Evolutionary conservation across 1,284 basidiomycete genomes (phyloP), one percentile per base, ranked within the genome.

Genomic region (Bondarzewia mesenterica): DNA sequence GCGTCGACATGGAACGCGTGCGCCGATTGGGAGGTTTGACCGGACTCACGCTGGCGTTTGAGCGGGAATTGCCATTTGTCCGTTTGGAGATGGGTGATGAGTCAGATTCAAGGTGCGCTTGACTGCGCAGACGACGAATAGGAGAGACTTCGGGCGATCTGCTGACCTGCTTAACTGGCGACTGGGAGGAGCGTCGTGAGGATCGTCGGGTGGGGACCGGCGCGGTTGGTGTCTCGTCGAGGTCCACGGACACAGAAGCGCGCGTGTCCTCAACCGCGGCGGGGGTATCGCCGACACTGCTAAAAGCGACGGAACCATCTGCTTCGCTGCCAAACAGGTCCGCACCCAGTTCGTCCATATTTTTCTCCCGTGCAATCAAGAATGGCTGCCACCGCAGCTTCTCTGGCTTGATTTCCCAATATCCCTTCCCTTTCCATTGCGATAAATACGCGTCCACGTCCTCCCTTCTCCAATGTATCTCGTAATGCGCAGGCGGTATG

Each of bases 311-410:
- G 27, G 53, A n/a, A 43, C 12, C n/a, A n/a, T 32, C 6, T 32
- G 10, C 29, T n/a, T 12, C 29, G 29, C 44, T 38, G 8, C 60
- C 63, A 26, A 60, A 60, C 46, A 63, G 62, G 26, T 45, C 41
- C 25, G 12, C 8, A 3, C 46, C 46, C 18, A 44, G 44, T 27
- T 64, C 62, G 29, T 68, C 69, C 40, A 70, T 68, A 54, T 74
- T 74, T 58, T 70, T 70, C 38, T 70, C 73, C 52, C 82, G 69
- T 6, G 84, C 73, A 35, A 93, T 67, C 37, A 96, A 70, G 69
- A 96, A 98, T 5, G 95, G 95, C 53, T 86, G 93, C 89, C 96
- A 99, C 60, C 92, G 93, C 52, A 99, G 75, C 63, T 85, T 85
- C 59, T 94, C 91, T 0, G 93, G 84, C 53, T 79, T 81, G 46